Conservation (phyloP, 345 rosid genomes). For the Salix arbutifolia region DNA sequence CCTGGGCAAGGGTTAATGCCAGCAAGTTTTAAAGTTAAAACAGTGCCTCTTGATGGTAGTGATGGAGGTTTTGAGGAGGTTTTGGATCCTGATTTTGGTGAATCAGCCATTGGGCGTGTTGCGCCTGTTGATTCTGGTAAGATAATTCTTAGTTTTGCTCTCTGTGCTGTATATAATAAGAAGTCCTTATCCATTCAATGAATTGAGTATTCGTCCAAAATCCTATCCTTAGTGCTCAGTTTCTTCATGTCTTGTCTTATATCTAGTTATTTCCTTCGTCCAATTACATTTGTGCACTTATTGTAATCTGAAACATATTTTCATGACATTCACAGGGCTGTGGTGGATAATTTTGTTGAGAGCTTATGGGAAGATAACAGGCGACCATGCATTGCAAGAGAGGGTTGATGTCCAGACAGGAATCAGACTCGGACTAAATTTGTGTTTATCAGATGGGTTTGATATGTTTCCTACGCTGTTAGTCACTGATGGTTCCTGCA, state of each 20-base stretch:
- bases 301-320: constrained; percentile 3
- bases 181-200: not conserved
- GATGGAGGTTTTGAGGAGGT: constrained; percentile 68
- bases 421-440: constrained; percentile 69
- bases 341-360: constrained; percentile 96
- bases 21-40: constrained; percentile 86
- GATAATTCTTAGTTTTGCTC: not conserved
- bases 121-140: constrained; percentile 97
- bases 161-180: not conserved
- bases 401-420: constrained; percentile 98
- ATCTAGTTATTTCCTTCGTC: not conserved
- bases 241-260: not conserved
- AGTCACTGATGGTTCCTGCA: constrained; percentile 94
- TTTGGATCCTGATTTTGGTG: constrained; percentile 94
- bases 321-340: constrained; percentile 41
- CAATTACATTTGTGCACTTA: not conserved
- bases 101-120: constrained; percentile 94
- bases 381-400: constrained; percentile 78
- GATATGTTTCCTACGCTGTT: constrained; percentile 95
- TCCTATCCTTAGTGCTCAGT: not conserved
- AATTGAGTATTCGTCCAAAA: not conserved
- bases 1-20: constrained; percentile 99
- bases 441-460: constrained; percentile 82
- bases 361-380: constrained; percentile 87
- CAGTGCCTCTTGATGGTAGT: constrained; percentile 56